These are phyloP conservation scores for Ambispora gerdemannii DNA, from an alignment of 192 early-diverging fungal species.

Conservation along the genomic window DNA sequence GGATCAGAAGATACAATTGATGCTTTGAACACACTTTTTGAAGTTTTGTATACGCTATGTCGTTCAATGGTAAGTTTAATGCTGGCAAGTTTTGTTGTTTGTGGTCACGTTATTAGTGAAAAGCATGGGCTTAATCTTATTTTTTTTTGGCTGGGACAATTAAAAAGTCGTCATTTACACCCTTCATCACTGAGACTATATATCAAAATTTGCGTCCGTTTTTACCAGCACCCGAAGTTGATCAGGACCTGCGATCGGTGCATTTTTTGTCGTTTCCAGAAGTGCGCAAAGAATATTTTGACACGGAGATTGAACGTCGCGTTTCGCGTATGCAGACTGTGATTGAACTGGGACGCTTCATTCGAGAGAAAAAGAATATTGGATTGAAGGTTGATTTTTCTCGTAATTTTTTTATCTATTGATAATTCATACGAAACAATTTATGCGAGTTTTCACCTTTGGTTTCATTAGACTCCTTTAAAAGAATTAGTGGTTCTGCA, in stretches of 20 bases:
- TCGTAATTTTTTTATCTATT: neutral
- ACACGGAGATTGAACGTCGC: constrained; percentile 90
- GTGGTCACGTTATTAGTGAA: neutral
- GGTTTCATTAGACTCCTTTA: constrained; percentile 70
- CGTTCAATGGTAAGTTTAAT: constrained; percentile 71
- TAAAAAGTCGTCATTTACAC: constrained; percentile 86
- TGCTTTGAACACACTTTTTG: constrained; percentile 93
- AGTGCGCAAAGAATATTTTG: constrained; percentile 92
- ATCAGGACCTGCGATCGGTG: constrained; percentile 77
- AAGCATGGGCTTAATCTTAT: too few relatives aligned
- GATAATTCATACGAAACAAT: too few relatives aligned
- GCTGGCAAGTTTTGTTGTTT: constrained; percentile 6
- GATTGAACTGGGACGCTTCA: constrained; percentile 88
- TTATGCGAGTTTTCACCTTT: too few relatives aligned
- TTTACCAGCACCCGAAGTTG: constrained; percentile 53
- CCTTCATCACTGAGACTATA: constrained; percentile 96
- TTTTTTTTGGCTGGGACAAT: neutral
- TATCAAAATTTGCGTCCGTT: constrained; percentile 89
- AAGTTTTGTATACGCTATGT: constrained; percentile 89
- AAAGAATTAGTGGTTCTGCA: constrained; percentile 91
- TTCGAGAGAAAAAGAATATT: constrained; percentile 89
- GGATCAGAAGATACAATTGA: constrained; percentile 79
- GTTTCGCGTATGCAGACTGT: constrained; percentile 95
- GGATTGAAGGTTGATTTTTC: constrained; percentile 69
- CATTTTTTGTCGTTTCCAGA: constrained; percentile 97